Evolutionary conservation across 306 rosid species (phyloP), one percentile per base, ranked within the genome.

Genomic region (Castanospermum australe): DNA sequence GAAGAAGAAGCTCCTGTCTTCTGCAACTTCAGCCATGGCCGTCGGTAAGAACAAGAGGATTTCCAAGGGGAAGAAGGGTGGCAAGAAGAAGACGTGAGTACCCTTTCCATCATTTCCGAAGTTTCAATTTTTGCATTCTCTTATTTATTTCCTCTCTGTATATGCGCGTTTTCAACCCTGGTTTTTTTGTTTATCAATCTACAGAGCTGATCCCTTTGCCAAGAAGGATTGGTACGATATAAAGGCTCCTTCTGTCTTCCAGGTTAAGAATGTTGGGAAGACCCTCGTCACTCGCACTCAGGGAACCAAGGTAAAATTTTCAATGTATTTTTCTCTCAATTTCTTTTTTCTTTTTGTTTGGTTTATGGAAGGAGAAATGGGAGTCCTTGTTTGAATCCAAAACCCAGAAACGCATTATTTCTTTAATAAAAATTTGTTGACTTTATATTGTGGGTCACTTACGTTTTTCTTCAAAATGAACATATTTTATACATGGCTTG

Each of bases 171-270:
- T 48, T 15, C 17, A 2, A 14, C 3, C 48, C 4, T 5, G 32
- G 4, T 70, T 65, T 15, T 4, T 20, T 25, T n/a, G 33, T 59
- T 8, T 28, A 2, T 60, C 28, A 14, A 38, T 62, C 56, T 30
- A 18, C 86, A 95, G 99, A 21, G 82, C 88, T 2, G 99, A 95
- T 88, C 99, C 99, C 20, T 95, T 95, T 81, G 63, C 99, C 17
- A 95, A 95, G 96, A 95, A 95, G 83, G 99, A 95, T 44, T 95
- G 99, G 99, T 95, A 95, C 25, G 97, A 94, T 50, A 87, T 94
- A 79, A 94, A 94, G 71, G 98, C 98, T 0, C 99, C 98, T 22
- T 88, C 94, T 0, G 61, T 95, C 15, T 92, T 95, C 85, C 80
- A 66, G 62, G 81, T 77, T 14, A 87, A 88, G 75, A 90, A 88